phyloP scores from a whole-genome alignment of 2,329 filamentous ascomycete species.

The Colletotrichum liriopes region DNA sequence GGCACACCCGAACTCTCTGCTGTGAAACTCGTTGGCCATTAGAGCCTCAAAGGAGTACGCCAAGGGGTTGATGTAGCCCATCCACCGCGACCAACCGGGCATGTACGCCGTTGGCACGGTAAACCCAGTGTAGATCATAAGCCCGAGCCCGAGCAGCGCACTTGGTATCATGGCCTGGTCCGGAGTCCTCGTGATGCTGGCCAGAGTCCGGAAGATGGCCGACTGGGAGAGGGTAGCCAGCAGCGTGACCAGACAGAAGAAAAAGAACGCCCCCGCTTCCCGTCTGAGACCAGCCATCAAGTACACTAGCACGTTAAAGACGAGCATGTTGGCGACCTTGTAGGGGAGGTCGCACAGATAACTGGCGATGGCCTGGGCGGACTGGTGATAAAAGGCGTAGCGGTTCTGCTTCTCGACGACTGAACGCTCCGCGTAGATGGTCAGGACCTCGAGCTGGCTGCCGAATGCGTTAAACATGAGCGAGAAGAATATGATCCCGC shows the following conservation, averaged over 20 bases:
- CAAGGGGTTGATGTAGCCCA: constrained; percentile 67
- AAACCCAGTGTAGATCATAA: constrained; percentile 66
- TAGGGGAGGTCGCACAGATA: constrained; percentile 71
- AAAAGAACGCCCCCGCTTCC: constrained; percentile 73
- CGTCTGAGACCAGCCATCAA: constrained; percentile 76
- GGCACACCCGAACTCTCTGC: constrained; percentile 51
- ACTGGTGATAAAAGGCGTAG: constrained; percentile 54
- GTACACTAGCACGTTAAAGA: constrained; percentile 66
- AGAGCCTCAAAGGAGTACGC: constrained; percentile 78
- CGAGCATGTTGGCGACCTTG: constrained; percentile 65
- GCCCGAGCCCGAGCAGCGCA: constrained; percentile 64
- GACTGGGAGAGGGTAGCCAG: constrained; percentile 49
- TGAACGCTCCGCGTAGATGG: constrained; percentile 46
- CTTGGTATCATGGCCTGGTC: constrained; percentile 64
- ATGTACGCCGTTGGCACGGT: constrained; percentile 55
- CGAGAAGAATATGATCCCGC: constrained; percentile 48
- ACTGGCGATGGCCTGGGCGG: constrained; percentile 57
- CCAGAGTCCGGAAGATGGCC: constrained; percentile 47
- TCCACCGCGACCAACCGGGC: constrained; percentile 65
- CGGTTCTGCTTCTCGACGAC: constrained; percentile 48
- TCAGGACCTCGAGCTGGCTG: constrained; percentile 45
- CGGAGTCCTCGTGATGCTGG: constrained; percentile 45
- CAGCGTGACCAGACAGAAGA: constrained; percentile 64
- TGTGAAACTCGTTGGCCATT: constrained; percentile 74
- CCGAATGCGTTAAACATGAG: constrained; percentile 53